These are phyloP conservation scores for Phytophthora fragariae DNA, from an alignment of 352 stramenopile species.

Conservation along the genomic window DNA sequence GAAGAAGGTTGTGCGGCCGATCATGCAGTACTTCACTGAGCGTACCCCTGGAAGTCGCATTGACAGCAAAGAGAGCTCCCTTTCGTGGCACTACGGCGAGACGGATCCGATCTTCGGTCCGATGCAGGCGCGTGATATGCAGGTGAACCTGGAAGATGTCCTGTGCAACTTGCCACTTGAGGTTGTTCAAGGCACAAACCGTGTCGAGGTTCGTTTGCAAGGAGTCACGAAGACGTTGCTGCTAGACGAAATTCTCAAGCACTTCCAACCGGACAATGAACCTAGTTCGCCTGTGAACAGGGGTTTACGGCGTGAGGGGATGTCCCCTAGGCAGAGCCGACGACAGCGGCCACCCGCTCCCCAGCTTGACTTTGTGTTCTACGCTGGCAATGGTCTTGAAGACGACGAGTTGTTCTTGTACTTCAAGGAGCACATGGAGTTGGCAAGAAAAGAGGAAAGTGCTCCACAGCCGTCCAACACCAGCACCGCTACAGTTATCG, in stretches of 20 bases:
- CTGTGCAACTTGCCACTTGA: constrained; percentile 83
- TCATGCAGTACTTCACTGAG: constrained; percentile 82
- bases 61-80: constrained; percentile 67
- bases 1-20: constrained; percentile 77
- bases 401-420: constrained; percentile 91
- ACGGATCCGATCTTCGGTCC: constrained; percentile 79
- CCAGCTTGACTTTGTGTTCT: constrained; percentile 89
- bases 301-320: neutral
- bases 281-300: constrained; percentile 26
- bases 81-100: constrained; percentile 78
- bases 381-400: constrained; percentile 81
- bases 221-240: constrained; percentile 71
- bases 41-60: constrained; percentile 75
- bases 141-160: constrained; percentile 89
- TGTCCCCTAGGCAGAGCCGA: constrained; percentile 24
- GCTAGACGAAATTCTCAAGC: constrained; percentile 69
- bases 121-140: constrained; percentile 90
- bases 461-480: neutral
- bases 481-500: constrained; percentile 6
- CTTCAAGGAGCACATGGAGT: constrained; percentile 74
- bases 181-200: constrained; percentile 81
- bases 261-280: constrained; percentile 38
- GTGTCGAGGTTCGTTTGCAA: constrained; percentile 77
- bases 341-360: constrained; percentile 7
- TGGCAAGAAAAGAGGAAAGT: constrained; percentile 35